phyloP scores from a whole-genome alignment of 495 filamentous ascomycete genomes.

The Cetradonia linearis region DNA sequence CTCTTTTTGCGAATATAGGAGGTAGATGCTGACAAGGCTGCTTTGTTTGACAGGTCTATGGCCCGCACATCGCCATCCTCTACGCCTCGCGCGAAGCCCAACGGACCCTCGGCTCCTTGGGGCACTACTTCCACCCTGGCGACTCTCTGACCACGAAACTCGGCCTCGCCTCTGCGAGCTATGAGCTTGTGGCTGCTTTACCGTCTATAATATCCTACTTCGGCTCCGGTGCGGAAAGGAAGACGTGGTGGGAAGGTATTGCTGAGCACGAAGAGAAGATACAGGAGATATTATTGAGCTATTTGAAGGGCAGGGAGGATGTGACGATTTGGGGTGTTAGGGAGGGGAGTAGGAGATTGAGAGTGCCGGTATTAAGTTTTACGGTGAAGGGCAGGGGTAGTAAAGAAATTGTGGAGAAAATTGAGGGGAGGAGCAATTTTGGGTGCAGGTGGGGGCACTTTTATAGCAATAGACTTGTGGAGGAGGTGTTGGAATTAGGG shows the following conservation, averaged over 20 bases:
- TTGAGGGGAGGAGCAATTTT: constrained; percentile 45
- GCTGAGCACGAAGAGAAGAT: constrained; percentile 49
- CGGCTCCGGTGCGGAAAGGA: constrained; percentile 25
- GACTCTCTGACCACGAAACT: constrained; percentile 51
- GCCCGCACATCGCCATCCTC: constrained; percentile 58
- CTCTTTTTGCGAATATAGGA: constrained; percentile 9
- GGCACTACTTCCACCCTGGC: constrained; percentile 57
- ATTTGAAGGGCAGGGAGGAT: constrained; percentile 38
- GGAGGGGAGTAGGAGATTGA: constrained; percentile 31
- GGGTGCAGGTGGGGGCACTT: constrained; percentile 60
- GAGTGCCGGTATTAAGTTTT: constrained; percentile 61
- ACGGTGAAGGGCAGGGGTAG: constrained; percentile 46
- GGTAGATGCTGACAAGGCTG: background rate
- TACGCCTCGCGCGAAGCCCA: constrained; percentile 47
- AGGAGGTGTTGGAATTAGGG: constrained; percentile 48
- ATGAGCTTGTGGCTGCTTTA: constrained; percentile 54
- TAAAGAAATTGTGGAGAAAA: constrained; percentile 48
- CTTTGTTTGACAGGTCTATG: constrained; percentile 41
- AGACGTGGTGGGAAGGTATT: constrained; percentile 42
- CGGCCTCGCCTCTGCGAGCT: constrained; percentile 52
- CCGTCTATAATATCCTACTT: constrained; percentile 49
- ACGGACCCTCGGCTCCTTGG: constrained; percentile 42
- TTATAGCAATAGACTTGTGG: constrained; percentile 51
- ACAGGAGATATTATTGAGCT: constrained; percentile 46
- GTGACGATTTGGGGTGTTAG: constrained; percentile 49